phyloP scores from a whole-genome alignment of 108 stramenopile genomes.

The Epithemia pelagica region DNA sequence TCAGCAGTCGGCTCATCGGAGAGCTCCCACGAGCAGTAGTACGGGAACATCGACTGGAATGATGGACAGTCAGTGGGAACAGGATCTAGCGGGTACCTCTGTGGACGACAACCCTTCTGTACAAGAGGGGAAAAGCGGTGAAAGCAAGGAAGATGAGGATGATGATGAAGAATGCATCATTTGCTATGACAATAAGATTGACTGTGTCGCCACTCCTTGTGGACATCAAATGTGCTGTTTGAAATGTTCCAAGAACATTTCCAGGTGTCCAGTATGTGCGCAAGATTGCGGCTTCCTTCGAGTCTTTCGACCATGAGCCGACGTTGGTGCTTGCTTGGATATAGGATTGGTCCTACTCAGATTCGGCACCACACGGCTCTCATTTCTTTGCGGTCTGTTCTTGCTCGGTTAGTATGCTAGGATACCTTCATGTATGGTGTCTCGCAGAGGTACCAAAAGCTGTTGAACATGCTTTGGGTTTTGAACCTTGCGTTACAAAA shows the following conservation, averaged over 20 bases:
- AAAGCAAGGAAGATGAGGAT: background rate
- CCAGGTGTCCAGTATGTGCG: conserved; percentile 61
- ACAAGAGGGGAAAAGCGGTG: background rate
- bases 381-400: no score
- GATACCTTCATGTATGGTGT: no score
- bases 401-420: no score
- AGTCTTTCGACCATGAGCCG: conserved; percentile 42
- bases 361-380: no score
- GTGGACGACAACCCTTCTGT: background rate
- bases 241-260: conserved; percentile 38
- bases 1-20: background rate
- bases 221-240: conserved; percentile 77
- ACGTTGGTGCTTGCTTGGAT: no score
- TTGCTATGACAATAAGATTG: conserved; percentile 51
- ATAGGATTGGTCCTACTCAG: no score
- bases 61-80: background rate
- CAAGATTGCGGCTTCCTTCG: conserved; percentile 49
- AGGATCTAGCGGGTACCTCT: background rate
- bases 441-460: no score
- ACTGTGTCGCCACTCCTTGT: conserved; percentile 79
- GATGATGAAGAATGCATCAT: conserved; percentile 41
- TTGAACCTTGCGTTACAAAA: no score
- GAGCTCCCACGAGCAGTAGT: background rate
- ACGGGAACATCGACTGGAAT: background rate
- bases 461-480: no score